Percentiles rank a stretch among this genome's conserved stretches.
phyloP scores from a whole-genome alignment of 1,284 basidiomycete genomes.

The Microbotryomycetes sp. region DNA sequence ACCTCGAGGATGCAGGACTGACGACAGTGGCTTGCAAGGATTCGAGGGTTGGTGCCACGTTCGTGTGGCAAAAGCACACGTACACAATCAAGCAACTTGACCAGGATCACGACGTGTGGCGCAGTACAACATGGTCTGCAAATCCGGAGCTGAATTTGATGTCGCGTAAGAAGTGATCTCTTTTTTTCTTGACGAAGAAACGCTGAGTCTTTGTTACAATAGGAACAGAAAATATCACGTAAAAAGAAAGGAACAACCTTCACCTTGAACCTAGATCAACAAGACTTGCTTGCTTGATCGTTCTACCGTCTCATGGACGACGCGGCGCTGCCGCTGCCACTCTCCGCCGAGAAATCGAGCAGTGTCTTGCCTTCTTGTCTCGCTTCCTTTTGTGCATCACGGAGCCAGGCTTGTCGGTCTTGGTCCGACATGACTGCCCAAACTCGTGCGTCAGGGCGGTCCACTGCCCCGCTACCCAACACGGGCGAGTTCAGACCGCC shows the following conservation, averaged over 20 bases:
- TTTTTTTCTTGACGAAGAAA: too few species aligned
- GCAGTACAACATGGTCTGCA: not conserved
- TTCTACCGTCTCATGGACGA: too few species aligned
- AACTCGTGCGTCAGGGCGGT: conserved; percentile 12
- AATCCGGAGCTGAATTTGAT: too few species aligned
- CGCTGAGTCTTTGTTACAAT: too few species aligned
- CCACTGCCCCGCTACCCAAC: not conserved
- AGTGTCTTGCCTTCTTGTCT: conserved; percentile 19
- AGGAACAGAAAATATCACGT: too few species aligned
- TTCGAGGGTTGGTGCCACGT: not conserved
- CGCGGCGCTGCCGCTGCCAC: too few species aligned
- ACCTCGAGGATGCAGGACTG: conserved; percentile 22
- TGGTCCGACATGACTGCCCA: conserved; percentile 13
- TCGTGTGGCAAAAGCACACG: not conserved
- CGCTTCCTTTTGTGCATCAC: conserved; percentile 11
- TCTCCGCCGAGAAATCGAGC: conserved; percentile 21
- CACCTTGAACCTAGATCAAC: too few species aligned
- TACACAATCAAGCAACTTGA: not conserved
- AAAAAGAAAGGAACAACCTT: too few species aligned
- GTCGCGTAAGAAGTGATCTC: too few species aligned
- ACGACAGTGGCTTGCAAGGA: not conserved
- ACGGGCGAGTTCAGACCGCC: not conserved
- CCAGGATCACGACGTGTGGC: not conserved
- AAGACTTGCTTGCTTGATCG: too few species aligned
- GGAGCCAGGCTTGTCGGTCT: conserved; percentile 9